A percentile compares a stretch with the other conserved stretches of the same genome.
Conservation (phyloP, 257 asterid genomes). For the Solanum pennellii region DNA sequence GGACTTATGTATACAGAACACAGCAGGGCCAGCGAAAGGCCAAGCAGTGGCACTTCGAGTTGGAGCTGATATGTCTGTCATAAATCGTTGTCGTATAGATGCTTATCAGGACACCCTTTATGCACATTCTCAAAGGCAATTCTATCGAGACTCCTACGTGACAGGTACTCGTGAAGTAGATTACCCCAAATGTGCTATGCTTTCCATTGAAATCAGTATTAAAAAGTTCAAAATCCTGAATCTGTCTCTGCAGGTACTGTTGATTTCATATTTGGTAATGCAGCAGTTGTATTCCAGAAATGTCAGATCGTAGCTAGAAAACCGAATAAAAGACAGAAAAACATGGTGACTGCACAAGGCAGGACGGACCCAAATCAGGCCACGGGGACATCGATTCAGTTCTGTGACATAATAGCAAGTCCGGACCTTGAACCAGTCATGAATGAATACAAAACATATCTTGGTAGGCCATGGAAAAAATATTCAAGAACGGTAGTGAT, state of each 20-base stretch:
- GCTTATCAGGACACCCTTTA: conserved; percentile 57
- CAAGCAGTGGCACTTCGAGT: conserved; percentile 65
- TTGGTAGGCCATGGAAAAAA: conserved; percentile 61
- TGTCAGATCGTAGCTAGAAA: conserved; percentile 27
- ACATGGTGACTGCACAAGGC: conserved; percentile 69
- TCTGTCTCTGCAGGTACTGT: conserved; percentile 12
- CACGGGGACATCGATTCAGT: conserved; percentile 48
- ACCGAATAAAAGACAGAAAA: conserved; percentile 29
- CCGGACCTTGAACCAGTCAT: conserved; percentile 25
- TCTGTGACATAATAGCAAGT: conserved; percentile 21
- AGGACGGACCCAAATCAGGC: conserved; percentile 42
- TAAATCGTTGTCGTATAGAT: conserved; percentile 38
- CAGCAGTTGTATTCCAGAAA: conserved; percentile 46
- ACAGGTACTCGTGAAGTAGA: conserved; percentile 7
- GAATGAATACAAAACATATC: conserved; percentile 18
- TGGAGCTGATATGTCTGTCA: conserved; percentile 40
- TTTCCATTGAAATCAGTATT: too few relatives aligned
- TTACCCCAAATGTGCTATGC: too few relatives aligned
- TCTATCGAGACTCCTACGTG: conserved; percentile 36
- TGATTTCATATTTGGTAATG: conserved; percentile 54
- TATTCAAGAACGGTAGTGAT: conserved; percentile 43
- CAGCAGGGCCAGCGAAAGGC: conserved; percentile 54
- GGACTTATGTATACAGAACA: conserved; percentile 45
- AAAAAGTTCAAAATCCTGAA: not conserved
- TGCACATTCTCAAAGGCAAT: conserved; percentile 37